A percentile compares a stretch with the other conserved stretches of the same genome.
Conservation (phyloP, 768 basidiomycete genomes). For the Infundibulicybe gibba region DNA sequence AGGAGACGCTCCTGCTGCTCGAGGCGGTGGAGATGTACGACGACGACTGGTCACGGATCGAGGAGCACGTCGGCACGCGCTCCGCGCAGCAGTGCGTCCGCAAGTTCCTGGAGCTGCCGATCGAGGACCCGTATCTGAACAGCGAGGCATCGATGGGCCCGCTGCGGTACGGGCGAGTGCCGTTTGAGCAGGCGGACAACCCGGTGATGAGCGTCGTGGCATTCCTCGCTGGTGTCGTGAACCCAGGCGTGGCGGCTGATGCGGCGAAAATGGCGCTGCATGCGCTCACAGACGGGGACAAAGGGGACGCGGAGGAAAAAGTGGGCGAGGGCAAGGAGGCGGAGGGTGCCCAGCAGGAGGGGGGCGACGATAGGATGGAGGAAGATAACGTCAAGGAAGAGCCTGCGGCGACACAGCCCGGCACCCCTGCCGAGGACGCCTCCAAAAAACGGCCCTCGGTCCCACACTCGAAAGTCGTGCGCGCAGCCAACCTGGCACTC, state of each 20-base stretch:
- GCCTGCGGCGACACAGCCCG: constrained; percentile 16
- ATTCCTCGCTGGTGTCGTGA: constrained; percentile 91
- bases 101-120: constrained; percentile 93
- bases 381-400: constrained; percentile 31
- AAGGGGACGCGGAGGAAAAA: constrained; percentile 20
- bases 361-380: constrained; percentile 40
- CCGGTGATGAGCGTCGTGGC: constrained; percentile 99
- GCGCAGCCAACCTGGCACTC: constrained; percentile 85
- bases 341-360: constrained; percentile 4
- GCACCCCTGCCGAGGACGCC: constrained; percentile 19
- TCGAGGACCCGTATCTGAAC: constrained; percentile 90
- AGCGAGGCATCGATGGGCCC: constrained; percentile 75
- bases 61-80: constrained; percentile 90
- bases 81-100: constrained; percentile 93
- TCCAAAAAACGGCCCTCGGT: constrained; percentile 37
- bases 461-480: constrained; percentile 71
- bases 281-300: constrained; percentile 65
- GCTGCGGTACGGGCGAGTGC: constrained; percentile 72
- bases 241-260: constrained; percentile 86
- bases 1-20: constrained; percentile 84
- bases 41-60: constrained; percentile 92
- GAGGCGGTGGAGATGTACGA: constrained; percentile 98
- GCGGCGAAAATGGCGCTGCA: constrained; percentile 90
- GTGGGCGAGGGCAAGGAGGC: constrained; percentile 13
- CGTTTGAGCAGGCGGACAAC: constrained; percentile 94